Evolutionary conservation across 495 filamentous ascomycete genomes (phyloP), one percentile per base, ranked within the genome.

Genomic region (Lasiosphaeria hispida): DNA sequence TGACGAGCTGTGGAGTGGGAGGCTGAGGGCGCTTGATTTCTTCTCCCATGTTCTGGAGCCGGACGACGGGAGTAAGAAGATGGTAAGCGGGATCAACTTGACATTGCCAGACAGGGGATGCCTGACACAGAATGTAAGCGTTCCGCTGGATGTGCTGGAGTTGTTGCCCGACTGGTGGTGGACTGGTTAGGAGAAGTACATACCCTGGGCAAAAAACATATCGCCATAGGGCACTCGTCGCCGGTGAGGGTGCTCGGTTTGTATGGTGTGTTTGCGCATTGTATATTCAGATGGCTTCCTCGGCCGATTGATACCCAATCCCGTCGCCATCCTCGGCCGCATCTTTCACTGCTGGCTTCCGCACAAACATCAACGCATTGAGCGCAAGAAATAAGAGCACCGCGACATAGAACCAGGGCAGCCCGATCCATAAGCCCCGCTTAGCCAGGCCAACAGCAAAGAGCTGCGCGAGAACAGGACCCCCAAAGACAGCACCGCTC

Each of bases 401-500:
- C 13, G 55, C 47, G 10, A 49, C 38, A 15, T 58, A 58, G 30
- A 58, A 58, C 55, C 55, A 58, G n/a, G 55, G 55, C 19, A 58
- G 23, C 1, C 55, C 55, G 2, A 23, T 51, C 55, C 55, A 58
- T 0, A 58, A 15, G 7, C 55, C 55, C 13, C 38, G 36, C 30
- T 42, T 58, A 6, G 40, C 17, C 19, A 58, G 14, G 2, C 55
- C 55, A 5, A 73, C 47, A 45, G 78, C 76, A 58, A 87, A 85
- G 18, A 79, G 73, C 34, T 69, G 70, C 0, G 83, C 84, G 53
- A 85, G 72, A 0, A 80, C 65, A 0, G 83, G 69, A 13, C 80
- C 80, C 3, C 78, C 82, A 23, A 80, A 59, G 9, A 84, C 70
- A n/a, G 72, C 74, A 11, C 82, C 81, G 18, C 81, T 48, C 0